Percentiles rank a stretch among this genome's conserved stretches.
Evolutionary conservation across 2,329 filamentous ascomycete species (phyloP).

Genomic region (Diplodia mutila): DNA sequence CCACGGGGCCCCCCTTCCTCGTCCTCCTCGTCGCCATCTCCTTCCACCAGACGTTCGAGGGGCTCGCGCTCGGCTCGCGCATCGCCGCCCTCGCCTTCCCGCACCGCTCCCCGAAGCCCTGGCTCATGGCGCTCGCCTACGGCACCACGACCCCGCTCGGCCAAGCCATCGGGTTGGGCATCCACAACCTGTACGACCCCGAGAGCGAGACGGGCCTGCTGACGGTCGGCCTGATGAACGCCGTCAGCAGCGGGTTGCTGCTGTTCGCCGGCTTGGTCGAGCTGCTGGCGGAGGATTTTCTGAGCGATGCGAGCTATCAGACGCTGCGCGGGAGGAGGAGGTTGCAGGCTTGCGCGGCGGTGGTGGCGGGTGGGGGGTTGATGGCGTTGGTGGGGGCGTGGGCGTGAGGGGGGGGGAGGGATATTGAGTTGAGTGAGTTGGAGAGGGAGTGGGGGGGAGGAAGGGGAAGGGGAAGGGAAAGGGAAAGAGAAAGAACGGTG

Average conservation of each 20-base stretch:
- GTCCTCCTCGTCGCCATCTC: constrained; percentile 70
- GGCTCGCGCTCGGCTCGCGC: constrained; percentile 70
- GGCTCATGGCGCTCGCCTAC: constrained; percentile 67
- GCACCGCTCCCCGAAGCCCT: constrained; percentile 72
- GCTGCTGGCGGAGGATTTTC: constrained; percentile 55
- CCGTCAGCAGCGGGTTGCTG: constrained; percentile 52
- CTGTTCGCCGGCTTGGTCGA: constrained; percentile 56
- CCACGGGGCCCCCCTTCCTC: constrained; percentile 66
- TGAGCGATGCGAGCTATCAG: constrained; percentile 67
- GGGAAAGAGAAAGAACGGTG: too few species aligned
- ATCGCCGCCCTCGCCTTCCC: constrained; percentile 74
- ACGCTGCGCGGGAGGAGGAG: constrained; percentile 61
- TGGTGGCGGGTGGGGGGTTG: constrained; percentile 62
- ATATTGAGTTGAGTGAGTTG: too few species aligned
- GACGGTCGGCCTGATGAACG: constrained; percentile 57
- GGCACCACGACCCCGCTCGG: constrained; percentile 60
- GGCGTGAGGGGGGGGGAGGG: constrained; percentile 46
- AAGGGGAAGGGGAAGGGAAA: too few species aligned
- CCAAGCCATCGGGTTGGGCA: constrained; percentile 53
- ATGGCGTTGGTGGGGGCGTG: constrained; percentile 72
- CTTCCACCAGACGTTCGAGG: constrained; percentile 73
- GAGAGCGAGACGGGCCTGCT: constrained; percentile 52
- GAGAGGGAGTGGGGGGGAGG: too few species aligned
- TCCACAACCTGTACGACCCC: constrained; percentile 57
- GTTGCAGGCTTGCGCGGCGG: constrained; percentile 64